Base-by-base conservation (phyloP, 441 rosid species). In the Gossypium lobatum region DNA sequence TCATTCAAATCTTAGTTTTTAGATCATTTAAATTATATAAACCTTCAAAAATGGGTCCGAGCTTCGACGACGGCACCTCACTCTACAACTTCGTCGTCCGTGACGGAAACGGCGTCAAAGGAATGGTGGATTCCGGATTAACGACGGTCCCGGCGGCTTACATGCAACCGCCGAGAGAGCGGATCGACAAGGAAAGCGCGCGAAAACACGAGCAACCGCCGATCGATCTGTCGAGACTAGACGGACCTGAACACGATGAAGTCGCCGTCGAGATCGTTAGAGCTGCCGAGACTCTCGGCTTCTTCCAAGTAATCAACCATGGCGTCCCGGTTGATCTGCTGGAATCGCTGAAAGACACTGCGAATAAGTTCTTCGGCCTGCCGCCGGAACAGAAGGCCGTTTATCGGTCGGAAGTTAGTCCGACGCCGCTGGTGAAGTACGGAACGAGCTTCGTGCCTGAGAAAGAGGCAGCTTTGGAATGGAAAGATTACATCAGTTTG, bases 401-500 rank as follows among this genome's bases (percentile, higher is more conserved):
- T 23, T 88, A 87, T 67, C 71, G 63, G 8, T 70, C 79, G 64
- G 89, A 80, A 37, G 80, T 57, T 70, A 85, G 91, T 61, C 84
- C 91, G n/a, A 84, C 83, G 78, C 88, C 83, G 5, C 73, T 83
- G 46, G 90, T 88, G 48, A 88, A 79, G 75, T 88, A 84, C 28
- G 79, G 85, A 3, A 87, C 89, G 0, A 86, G 90, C 77, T 86
- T 85, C 55, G 87, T 69, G 18, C 90, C 93, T 0, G 87, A 85
- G 42, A 88, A 88, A 75, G 89, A 88, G 79, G 76, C 73, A 69
- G 86, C 88, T 0, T 73, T 88, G 61, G 92, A 88, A 73, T 88
- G 90, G 92, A 88, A 86, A 64, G 92, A 86, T 65, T 86, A 86
- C 68, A 34, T 88, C 58, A 85, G 83, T 60, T 81, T 86, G 87